phyloP scores from a whole-genome alignment of 805 yeast species.

The Wickerhamiella sorbophila region DNA sequence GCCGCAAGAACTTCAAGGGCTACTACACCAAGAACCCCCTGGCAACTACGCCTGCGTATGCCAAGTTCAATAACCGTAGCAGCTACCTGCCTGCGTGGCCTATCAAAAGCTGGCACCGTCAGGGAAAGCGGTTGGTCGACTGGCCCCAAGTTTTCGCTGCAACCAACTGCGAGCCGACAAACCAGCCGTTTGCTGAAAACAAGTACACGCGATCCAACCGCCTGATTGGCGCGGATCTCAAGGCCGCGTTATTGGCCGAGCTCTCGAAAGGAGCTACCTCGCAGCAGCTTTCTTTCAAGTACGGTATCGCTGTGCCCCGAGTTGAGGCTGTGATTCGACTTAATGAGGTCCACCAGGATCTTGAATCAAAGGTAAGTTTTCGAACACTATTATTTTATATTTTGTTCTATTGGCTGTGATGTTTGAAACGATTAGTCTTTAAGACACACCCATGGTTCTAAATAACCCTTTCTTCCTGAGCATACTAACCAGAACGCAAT shows the following conservation, averaged over 20 bases:
- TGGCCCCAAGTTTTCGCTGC: constrained; percentile 21
- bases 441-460: constrained; percentile 51
- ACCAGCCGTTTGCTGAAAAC: constrained; percentile 74
- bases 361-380: constrained; percentile 45
- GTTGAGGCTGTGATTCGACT: constrained; percentile 76
- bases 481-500: constrained; percentile 31
- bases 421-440: constrained; percentile 58
- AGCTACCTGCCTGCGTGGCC: constrained; percentile 21
- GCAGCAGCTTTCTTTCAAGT: constrained; percentile 63
- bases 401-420: constrained; percentile 27
- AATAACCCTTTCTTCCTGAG: constrained; percentile 11
- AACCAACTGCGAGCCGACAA: constrained; percentile 10
- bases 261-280: constrained; percentile 39
- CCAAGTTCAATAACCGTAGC: constrained; percentile 52
- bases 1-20: constrained; percentile 73
- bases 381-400: background rate
- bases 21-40: constrained; percentile 67
- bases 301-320: constrained; percentile 71
- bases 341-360: constrained; percentile 46
- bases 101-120: constrained; percentile 19
- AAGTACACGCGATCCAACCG: constrained; percentile 52
- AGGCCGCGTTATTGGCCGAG: constrained; percentile 44
- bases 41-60: constrained; percentile 30
- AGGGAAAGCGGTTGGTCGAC: constrained; percentile 13
- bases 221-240: constrained; percentile 43